Evolutionary conservation across 2,329 filamentous ascomycete species (phyloP), one percentile per base, ranked within the genome.

Genomic region (Scedosporium boydii): DNA sequence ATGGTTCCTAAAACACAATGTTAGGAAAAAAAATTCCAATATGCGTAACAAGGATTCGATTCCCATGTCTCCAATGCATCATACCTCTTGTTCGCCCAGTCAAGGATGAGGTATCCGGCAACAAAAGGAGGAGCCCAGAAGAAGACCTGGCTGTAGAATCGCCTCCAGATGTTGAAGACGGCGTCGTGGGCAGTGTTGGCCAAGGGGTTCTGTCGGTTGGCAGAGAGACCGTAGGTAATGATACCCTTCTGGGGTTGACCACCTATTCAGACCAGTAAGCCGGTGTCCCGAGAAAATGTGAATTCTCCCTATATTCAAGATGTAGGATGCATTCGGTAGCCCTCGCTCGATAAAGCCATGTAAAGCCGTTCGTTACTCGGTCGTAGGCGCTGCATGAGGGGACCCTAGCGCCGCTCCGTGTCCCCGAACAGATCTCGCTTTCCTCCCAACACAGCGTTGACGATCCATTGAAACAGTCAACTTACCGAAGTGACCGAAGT

Each of bases 121-220:
- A 95, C 70, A 69, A 96, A 79, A 46, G 93, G 89, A 64, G 95
- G 90, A 27, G 87, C 83, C 77, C 93, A 87, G 84, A 93, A 99
- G 69, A 98, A 86, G 69, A 96, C 86, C 82, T 98, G 95, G 69
- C 83, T 77, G 75, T 87, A 87, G 78, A 89, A 90, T 72, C 95
- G 87, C 77, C 95, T 88, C 84, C 89, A 96, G 70, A 86, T 88
- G 85, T 99, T 99, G 88, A 98, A 98, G 81, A 98, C 79, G 72
- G 93, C 93, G 68, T 88, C 89, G 76, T 93, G 80, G 67, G 83
- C 77, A 64, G 88, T 81, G 70, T 90, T 91, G 67, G 91, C 91
- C 68, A 96, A 83, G 66, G 92, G 90, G 72, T 90, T 87, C 81
- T 96, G 93, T 74, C 90, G 88, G 84, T 99, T 98, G 68, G 89